Evolutionary conservation across 306 rosid species (phyloP).

Genomic region (Pyrus bretschneideri): DNA sequence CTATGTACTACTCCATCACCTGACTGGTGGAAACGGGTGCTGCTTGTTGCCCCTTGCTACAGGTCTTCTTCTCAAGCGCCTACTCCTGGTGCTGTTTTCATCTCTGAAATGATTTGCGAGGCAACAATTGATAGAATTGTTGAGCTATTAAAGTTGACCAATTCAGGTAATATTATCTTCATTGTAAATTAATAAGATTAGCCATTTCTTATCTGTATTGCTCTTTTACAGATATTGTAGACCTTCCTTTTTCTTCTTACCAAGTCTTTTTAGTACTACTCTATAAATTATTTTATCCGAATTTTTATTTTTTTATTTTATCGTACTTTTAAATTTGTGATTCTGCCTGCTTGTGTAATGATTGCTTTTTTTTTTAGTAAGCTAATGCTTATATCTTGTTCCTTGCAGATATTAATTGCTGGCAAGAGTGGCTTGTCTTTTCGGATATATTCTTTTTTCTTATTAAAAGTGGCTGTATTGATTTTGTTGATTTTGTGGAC

Average conservation of each 20-base stretch:
- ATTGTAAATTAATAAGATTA: neutral
- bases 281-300: neutral
- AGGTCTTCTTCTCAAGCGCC: slow-evolving; percentile 62
- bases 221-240: neutral
- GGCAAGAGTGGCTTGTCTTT: slow-evolving; percentile 99
- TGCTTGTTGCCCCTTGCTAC: slow-evolving; percentile 77
- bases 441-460: slow-evolving; percentile 84
- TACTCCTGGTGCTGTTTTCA: slow-evolving; percentile 93
- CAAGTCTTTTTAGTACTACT: neutral
- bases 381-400: slow-evolving; percentile 24
- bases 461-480: slow-evolving; percentile 88
- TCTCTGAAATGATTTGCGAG: slow-evolving; percentile 93
- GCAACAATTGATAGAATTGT: slow-evolving; percentile 85
- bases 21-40: slow-evolving; percentile 99
- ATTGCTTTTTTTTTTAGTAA: slow-evolving; percentile 9
- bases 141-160: slow-evolving; percentile 79
- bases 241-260: neutral
- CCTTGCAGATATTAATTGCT: slow-evolving; percentile 93
- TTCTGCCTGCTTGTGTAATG: slow-evolving; percentile 3
- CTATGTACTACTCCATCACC: slow-evolving; percentile 92
- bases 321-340: neutral
- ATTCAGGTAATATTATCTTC: slow-evolving; percentile 62
- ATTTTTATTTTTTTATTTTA: neutral
- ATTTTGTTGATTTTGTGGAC: slow-evolving; percentile 94
- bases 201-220: neutral